Evolutionary conservation across 73 alveolate genomes (phyloP), one percentile per base, ranked within the genome.

Genomic region (Paramecium pentaurelia): DNA sequence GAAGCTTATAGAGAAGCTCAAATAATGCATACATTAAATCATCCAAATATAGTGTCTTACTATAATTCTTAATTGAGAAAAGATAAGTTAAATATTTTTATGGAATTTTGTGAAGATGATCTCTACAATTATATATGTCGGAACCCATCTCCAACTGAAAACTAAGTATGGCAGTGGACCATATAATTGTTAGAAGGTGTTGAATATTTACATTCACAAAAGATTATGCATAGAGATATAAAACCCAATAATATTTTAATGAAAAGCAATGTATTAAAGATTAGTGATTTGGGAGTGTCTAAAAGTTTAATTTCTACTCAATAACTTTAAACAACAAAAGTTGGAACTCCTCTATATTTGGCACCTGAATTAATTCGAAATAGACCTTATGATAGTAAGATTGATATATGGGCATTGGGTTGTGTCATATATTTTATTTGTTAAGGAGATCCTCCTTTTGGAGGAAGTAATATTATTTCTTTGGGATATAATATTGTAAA

Each of bases 391-490:
- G 92, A 89, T 73, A 83, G 58, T 30, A 89, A 89, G 95, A 97
- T 97, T 44, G 99, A 98, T 92, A 96, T 98, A 20, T 98, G 99
- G 99, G 98, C 99, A 11, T 93, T 98, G 59, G 99, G 99, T 0
- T 97, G 99, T 77, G 98, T 98, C 0, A 59, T 98, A 36, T 98
- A 98, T 94, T 97, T 95, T 88, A 88, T 98, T 54, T 96, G 98
- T 37, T 80, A 95, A 49, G 94, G 98, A 2, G 98, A 98, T 32
- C 99, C 99, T 18, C 99, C 99, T 36, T 98, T 98, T 80, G n/a
- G 64, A 11, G 91, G 91, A 25, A 27, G 58, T 5, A 80, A 80
- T 80, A 16, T 80, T 8, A 80, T 80, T 80, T 44, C 77, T 2
- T 47, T 80, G 28, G 91, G 91, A 20, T 80, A 80, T 11, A 80